phyloP scores from a whole-genome alignment of 1,139 yeast species.

The Yamadazyma taylorii region DNA sequence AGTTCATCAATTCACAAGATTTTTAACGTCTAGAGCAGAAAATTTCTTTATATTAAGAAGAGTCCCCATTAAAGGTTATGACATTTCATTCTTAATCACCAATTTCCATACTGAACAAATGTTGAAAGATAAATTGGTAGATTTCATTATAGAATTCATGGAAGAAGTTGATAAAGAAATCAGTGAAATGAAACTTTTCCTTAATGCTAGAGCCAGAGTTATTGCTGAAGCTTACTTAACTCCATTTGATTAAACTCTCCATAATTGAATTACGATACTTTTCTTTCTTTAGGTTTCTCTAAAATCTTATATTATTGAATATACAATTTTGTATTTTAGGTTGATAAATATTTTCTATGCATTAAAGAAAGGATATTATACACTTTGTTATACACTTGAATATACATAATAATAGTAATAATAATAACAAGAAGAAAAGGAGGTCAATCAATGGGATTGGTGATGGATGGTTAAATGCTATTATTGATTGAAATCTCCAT shows the following conservation, averaged over 20 bases:
- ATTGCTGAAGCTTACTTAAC: conserved; percentile 94
- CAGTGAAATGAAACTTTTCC: conserved; percentile 95
- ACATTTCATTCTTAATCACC: conserved; percentile 88
- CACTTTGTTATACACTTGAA: too few relatives aligned
- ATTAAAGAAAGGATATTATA: too few relatives aligned
- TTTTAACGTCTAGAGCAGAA: conserved; percentile 94
- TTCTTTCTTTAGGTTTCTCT: too few relatives aligned
- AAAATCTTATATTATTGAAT: too few relatives aligned
- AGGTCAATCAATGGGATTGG: too few relatives aligned
- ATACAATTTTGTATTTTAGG: too few relatives aligned
- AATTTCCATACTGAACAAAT: conserved; percentile 94
- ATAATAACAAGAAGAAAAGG: not conserved
- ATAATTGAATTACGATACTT: not conserved
- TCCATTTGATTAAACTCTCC: conserved; percentile 57
- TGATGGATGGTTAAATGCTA: too few relatives aligned
- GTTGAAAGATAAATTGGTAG: conserved; percentile 94
- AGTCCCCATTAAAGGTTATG: conserved; percentile 87
- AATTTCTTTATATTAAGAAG: conserved; percentile 89
- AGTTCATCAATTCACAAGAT: conserved; percentile 91
- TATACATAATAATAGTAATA: too few relatives aligned
- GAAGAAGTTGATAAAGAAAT: conserved; percentile 98
- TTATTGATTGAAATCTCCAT: conserved; percentile 3
- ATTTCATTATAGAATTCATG: conserved; percentile 96
- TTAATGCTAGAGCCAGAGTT: conserved; percentile 96
- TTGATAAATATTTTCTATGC: too few relatives aligned